phyloP scores from a whole-genome alignment of 306 rosid genomes.

The Luffa aegyptiaca region DNA sequence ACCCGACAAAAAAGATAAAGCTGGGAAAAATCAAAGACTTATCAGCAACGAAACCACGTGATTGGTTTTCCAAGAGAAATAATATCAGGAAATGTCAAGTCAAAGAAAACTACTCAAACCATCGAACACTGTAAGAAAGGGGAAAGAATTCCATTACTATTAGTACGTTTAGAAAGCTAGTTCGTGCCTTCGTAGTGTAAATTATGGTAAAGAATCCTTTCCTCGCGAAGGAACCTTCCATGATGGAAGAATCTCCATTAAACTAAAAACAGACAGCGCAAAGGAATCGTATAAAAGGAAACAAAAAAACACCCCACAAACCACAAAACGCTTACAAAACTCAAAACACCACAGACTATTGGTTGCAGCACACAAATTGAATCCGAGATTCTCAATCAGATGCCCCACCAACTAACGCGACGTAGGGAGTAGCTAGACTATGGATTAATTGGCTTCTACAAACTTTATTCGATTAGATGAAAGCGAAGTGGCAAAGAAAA shows the following conservation, averaged over 20 bases:
- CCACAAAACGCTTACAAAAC: not conserved
- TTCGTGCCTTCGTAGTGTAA: not conserved
- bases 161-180: not conserved
- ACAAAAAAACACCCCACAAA: not conserved
- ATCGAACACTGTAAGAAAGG: not conserved
- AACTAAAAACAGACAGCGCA: not conserved
- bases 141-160: not conserved
- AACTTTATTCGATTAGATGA: not conserved
- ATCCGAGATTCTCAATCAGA: not conserved
- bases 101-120: not conserved
- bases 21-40: not conserved
- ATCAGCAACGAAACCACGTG: not conserved
- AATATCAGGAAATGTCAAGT: not conserved
- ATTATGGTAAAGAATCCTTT: not conserved
- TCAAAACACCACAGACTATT: not conserved
- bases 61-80: not conserved
- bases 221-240: not conserved
- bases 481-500: not conserved
- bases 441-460: not conserved
- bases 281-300: not conserved
- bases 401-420: not conserved
- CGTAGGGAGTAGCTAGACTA: not conserved
- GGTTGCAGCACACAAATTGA: not conserved
- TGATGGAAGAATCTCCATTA: not conserved
- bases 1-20: not conserved